Evolutionary conservation across 345 rosid genomes (phyloP).

Genomic region (Eutrema japonicum): DNA sequence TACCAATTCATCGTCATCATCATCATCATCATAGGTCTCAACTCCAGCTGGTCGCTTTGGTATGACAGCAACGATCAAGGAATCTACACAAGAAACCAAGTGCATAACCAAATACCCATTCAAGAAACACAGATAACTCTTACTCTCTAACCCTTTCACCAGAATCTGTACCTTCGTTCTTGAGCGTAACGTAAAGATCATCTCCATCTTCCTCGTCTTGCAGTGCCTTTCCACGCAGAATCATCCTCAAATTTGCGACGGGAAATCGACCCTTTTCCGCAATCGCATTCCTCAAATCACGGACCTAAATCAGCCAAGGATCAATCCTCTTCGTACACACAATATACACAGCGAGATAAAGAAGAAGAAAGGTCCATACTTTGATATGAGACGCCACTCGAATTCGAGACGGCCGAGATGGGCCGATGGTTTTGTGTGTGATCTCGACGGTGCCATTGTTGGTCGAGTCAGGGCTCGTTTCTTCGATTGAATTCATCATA

Average conservation of each 20-base stretch:
- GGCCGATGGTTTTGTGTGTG: slow-evolving; percentile 72
- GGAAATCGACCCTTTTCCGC: slow-evolving; percentile 58
- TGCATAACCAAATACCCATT: not conserved
- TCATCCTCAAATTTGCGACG: slow-evolving; percentile 62
- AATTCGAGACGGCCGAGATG: slow-evolving; percentile 70
- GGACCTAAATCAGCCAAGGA: slow-evolving; percentile 51
- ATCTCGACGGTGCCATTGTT: slow-evolving; percentile 54
- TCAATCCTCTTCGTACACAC: slow-evolving; percentile 19
- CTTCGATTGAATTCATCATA: slow-evolving; percentile 45
- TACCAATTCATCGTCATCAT: slow-evolving; percentile 60
- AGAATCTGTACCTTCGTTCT: slow-evolving; percentile 51
- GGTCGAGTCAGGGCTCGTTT: slow-evolving; percentile 25
- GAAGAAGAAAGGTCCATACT: slow-evolving; percentile 40
- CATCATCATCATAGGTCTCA: slow-evolving; percentile 55
- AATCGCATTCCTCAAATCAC: slow-evolving; percentile 66
- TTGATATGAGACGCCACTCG: slow-evolving; percentile 60
- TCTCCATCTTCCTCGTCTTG: slow-evolving; percentile 65
- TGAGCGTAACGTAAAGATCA: slow-evolving; percentile 56
- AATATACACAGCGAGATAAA: slow-evolving; percentile 1
- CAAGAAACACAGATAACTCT: not conserved
- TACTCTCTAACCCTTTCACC: not conserved
- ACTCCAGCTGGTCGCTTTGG: slow-evolving; percentile 68
- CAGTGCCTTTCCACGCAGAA: slow-evolving; percentile 68
- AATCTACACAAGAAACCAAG: slow-evolving; percentile 49
- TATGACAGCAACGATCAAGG: slow-evolving; percentile 73